Evolutionary conservation across 257 asterid species (phyloP).

Genomic region (Echium plantagineum): DNA sequence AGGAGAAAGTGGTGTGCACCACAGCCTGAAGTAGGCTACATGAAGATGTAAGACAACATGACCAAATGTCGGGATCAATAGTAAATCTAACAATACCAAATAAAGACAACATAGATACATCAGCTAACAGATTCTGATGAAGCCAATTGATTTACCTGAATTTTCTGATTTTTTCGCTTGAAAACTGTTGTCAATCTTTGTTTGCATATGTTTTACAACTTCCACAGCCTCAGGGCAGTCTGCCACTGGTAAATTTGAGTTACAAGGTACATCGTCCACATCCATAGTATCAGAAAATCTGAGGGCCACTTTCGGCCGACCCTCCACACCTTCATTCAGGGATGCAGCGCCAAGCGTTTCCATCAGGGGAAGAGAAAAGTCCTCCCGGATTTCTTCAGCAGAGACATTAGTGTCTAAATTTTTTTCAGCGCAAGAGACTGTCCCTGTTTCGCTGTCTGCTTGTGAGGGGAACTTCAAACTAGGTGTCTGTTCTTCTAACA

Average conservation of each 20-base stretch:
- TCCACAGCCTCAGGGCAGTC: constrained; percentile 10
- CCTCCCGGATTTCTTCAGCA: constrained; percentile 17
- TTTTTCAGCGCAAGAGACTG: constrained; percentile 20
- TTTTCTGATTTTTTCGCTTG: constrained; percentile 16
- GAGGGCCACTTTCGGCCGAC: too few species aligned
- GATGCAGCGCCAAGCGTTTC: constrained; percentile 24
- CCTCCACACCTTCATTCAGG: constrained; percentile 8
- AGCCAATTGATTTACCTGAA: constrained; percentile 19
- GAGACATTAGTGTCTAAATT: constrained; percentile 11
- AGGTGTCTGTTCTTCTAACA: constrained; percentile 3
- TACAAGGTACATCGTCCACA: constrained; percentile 10
- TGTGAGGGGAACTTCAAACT: constrained; percentile 3
- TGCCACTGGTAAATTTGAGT: constrained; percentile 18
- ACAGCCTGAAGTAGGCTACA: neutral
- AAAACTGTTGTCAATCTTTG: constrained; percentile 14
- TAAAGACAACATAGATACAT: constrained; percentile 7
- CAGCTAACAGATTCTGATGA: too few species aligned
- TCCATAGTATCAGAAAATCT: too few species aligned
- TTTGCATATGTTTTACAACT: constrained; percentile 21
- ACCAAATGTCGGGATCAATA: neutral
- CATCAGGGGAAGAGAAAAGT: constrained; percentile 18
- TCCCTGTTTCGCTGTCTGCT: constrained; percentile 2
- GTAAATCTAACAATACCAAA: neutral
- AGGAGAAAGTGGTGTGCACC: neutral
- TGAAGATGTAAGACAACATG: too few species aligned